Percentiles rank a stretch among this genome's conserved stretches.
Evolutionary conservation across 805 yeast genomes (phyloP).

Genomic region (Wickerhamiella allomyrinae): DNA sequence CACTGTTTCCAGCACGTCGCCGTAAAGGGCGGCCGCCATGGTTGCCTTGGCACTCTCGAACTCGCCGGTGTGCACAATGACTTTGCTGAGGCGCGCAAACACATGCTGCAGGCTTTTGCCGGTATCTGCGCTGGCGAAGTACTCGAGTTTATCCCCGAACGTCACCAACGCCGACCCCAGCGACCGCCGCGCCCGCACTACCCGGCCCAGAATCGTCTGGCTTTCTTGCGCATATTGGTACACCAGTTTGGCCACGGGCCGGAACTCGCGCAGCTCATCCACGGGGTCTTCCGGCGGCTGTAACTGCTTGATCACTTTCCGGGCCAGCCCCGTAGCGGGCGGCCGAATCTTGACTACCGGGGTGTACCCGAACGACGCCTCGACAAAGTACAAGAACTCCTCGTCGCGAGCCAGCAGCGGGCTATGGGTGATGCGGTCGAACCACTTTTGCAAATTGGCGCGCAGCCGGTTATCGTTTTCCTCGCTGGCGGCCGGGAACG

Average conservation of each 20-base stretch:
- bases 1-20: slow-evolving; percentile 55
- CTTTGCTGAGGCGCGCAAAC: slow-evolving; percentile 68
- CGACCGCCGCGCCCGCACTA: slow-evolving; percentile 31
- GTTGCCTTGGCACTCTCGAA: slow-evolving; percentile 57
- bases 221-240: slow-evolving; percentile 43
- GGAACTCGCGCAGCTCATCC: slow-evolving; percentile 62
- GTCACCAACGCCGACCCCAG: slow-evolving; percentile 45
- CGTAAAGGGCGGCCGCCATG: slow-evolving; percentile 56
- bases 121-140: not conserved
- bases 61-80: slow-evolving; percentile 60
- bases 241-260: slow-evolving; percentile 73
- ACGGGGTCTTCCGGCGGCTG: slow-evolving; percentile 85
- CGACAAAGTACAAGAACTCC: slow-evolving; percentile 73
- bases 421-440: slow-evolving; percentile 53
- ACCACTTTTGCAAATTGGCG: slow-evolving; percentile 68
- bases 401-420: slow-evolving; percentile 78
- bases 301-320: slow-evolving; percentile 83
- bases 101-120: slow-evolving; percentile 18
- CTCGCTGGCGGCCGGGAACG: slow-evolving; percentile 71
- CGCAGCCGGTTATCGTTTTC: slow-evolving; percentile 55
- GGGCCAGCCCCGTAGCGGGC: slow-evolving; percentile 71
- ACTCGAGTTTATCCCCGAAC: slow-evolving; percentile 25
- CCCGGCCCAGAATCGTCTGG: slow-evolving; percentile 42
- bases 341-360: slow-evolving; percentile 46
- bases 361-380: slow-evolving; percentile 55